A percentile compares a stretch with the other conserved stretches of the same genome.
Evolutionary conservation across 176 grass and related monocot genomes (phyloP).

Genomic region (Raddia distichophylla): DNA sequence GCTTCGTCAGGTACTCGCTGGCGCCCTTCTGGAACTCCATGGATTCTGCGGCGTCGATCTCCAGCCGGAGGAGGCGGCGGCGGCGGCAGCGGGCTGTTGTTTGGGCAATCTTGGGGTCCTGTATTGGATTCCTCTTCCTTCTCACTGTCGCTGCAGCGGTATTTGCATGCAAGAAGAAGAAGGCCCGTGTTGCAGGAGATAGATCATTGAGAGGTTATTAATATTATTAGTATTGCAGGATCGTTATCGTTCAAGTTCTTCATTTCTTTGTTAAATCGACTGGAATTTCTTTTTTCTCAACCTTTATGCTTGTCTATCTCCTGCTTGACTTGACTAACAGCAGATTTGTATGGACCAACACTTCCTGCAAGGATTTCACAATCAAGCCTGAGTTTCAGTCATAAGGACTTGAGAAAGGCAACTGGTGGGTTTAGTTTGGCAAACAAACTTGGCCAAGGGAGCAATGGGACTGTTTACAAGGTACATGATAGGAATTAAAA

Average conservation of each 20-base stretch:
- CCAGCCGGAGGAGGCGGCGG: not conserved
- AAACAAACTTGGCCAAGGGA: conserved; percentile 66
- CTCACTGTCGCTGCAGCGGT: not conserved
- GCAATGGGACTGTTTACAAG: conserved; percentile 69
- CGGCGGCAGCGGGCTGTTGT: not conserved
- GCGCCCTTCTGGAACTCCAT: conserved; percentile 53
- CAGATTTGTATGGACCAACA: conserved; percentile 50
- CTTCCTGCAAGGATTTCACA: conserved; percentile 48
- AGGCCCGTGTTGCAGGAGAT: not conserved
- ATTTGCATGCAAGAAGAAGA: conserved; percentile 9
- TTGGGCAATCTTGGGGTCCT: conserved; percentile 20
- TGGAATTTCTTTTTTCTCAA: not conserved
- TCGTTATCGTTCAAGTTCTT: not conserved
- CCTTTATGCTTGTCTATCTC: not conserved
- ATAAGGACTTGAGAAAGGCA: conserved; percentile 57
- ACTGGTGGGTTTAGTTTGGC: conserved; percentile 51
- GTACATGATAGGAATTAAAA: conserved; percentile 21
- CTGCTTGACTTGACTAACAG: conserved; percentile 9
- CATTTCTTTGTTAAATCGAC: not conserved
- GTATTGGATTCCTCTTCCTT: not conserved
- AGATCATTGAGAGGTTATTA: conserved; percentile 20
- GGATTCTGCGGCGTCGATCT: conserved; percentile 21
- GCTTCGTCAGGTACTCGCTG: conserved; percentile 60
- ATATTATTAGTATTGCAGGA: not conserved
- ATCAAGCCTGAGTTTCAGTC: conserved; percentile 57